phyloP scores from a whole-genome alignment of 2,329 filamentous ascomycete genomes.

The Hypocrella siamensis region DNA sequence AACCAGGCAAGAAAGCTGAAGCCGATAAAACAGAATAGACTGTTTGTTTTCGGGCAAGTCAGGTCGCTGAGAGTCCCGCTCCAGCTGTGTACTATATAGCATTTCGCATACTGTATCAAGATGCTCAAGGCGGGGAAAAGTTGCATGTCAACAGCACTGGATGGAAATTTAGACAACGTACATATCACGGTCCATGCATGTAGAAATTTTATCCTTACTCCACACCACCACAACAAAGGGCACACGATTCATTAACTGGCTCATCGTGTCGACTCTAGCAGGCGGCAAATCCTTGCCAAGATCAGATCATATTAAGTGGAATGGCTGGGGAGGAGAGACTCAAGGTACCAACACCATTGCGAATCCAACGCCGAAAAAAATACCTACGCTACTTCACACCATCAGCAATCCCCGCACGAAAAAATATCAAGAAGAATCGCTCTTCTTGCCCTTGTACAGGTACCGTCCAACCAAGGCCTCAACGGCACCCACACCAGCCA shows the following conservation, averaged over 20 bases:
- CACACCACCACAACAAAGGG: too few relatives aligned
- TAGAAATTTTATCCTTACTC: too few relatives aligned
- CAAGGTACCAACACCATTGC: background rate
- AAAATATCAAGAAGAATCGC: constrained; percentile 6
- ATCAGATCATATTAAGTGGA: constrained; percentile 1
- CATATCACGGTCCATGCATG: background rate
- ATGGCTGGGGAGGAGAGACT: background rate
- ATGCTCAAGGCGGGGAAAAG: background rate
- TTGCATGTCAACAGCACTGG: background rate
- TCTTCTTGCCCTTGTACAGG: constrained; percentile 21
- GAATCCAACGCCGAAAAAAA: constrained; percentile 2
- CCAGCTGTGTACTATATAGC: constrained; percentile 4
- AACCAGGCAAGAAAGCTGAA: constrained; percentile 7
- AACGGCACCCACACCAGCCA: constrained; percentile 30
- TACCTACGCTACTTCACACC: background rate
- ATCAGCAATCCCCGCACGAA: too few relatives aligned
- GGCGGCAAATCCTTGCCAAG: too few relatives aligned
- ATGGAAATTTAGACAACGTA: background rate
- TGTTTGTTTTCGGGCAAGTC: background rate
- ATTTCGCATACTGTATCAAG: constrained; percentile 2
- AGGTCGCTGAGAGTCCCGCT: too few relatives aligned
- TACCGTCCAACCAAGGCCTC: constrained; percentile 34
- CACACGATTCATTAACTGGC: too few relatives aligned
- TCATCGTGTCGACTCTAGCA: background rate
- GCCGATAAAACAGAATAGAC: constrained; percentile 4